phyloP scores from a whole-genome alignment of 345 rosid genomes.

The Lepidium didymum region DNA sequence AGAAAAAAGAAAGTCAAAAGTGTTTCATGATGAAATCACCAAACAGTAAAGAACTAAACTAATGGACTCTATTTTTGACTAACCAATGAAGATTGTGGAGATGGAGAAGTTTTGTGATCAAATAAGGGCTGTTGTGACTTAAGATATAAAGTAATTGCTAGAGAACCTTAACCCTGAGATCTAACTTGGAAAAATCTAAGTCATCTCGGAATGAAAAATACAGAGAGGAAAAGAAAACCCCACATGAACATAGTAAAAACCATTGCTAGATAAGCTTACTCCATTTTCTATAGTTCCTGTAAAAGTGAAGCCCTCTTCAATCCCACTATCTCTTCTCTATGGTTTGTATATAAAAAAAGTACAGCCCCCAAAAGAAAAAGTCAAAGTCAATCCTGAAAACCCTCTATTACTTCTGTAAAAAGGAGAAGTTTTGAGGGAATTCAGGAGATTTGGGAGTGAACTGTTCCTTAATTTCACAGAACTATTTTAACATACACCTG shows the following conservation, averaged over 20 bases:
- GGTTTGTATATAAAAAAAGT: background rate
- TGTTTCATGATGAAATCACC: background rate
- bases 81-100: background rate
- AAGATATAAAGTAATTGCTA: background rate
- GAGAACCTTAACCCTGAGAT: background rate
- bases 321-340: background rate
- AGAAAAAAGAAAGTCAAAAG: background rate
- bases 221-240: constrained; percentile 36
- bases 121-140: background rate
- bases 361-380: background rate
- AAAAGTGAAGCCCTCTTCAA: background rate
- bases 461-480: background rate
- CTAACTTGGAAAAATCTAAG: background rate
- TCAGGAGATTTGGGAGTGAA: background rate
- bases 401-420: constrained; percentile 13
- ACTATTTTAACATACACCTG: constrained; percentile 5
- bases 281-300: background rate
- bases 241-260: constrained; percentile 33
- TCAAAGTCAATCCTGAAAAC: constrained; percentile 18
- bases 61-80: constrained; percentile 4
- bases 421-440: background rate
- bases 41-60: background rate
- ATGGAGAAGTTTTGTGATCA: background rate
- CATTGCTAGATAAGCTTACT: constrained; percentile 10
- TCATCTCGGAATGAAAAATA: constrained; percentile 28